phyloP scores from a whole-genome alignment of 441 rosid species.

The Mallotus japonicus region DNA sequence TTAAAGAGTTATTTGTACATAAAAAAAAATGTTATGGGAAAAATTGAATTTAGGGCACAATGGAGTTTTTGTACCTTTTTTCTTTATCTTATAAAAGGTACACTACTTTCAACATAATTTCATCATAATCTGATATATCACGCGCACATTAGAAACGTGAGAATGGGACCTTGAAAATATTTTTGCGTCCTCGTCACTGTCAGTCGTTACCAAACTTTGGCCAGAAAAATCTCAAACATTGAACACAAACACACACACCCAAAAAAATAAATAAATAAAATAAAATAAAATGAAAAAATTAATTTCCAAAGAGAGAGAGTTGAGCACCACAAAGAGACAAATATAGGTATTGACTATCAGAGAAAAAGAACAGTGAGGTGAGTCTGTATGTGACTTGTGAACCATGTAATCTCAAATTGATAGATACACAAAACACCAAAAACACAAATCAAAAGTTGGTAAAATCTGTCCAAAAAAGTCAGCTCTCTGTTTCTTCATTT shows the following conservation, averaged over 20 bases:
- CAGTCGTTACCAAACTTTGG: not conserved
- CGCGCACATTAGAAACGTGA: constrained; percentile 5
- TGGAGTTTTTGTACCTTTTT: no score
- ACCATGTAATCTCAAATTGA: constrained; percentile 4
- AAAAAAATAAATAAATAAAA: not conserved
- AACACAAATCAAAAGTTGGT: not conserved
- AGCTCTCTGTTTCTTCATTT: constrained; percentile 31
- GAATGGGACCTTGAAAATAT: not conserved
- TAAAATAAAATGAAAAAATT: not conserved
- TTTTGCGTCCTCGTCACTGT: not conserved
- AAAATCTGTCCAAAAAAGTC: constrained; percentile 33
- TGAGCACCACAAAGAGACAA: constrained; percentile 5
- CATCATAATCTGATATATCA: not conserved
- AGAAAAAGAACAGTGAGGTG: not conserved
- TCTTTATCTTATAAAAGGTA: no score
- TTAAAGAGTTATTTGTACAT: no score
- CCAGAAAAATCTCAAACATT: not conserved
- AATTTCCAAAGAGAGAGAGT: not conserved
- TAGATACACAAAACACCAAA: not conserved
- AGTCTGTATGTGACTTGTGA: not conserved
- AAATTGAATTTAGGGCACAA: no score
- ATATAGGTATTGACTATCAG: constrained; percentile 33
- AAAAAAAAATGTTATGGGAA: no score
- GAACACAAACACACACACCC: no score
- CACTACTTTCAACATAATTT: no score